Evolutionary conservation across 1,284 basidiomycete species (phyloP), one percentile per base, ranked within the genome.

Genomic region (Ganoderma multipileum): DNA sequence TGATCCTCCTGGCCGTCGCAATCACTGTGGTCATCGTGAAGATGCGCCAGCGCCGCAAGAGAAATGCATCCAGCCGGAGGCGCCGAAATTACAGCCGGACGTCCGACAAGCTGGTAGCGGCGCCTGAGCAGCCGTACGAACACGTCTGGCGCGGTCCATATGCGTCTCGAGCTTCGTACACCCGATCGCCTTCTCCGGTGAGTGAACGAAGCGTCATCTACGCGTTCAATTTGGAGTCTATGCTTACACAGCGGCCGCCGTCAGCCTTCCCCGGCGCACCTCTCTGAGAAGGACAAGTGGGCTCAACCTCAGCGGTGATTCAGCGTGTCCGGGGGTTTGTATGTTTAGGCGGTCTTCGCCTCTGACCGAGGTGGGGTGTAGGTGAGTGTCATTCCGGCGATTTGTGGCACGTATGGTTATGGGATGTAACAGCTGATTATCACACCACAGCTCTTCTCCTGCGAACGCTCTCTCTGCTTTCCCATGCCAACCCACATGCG

Each of bases 141-240:
- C 64, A 61, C 20, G 52, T 50, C n/a, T 68, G 67, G 67, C 61
- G 61, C 50, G 67, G 67, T 18, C 67, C 67, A 41, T 68, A 68
- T 36, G 41, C 54, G 8, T 68, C 67, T 9, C 59, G 63, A 18
- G 41, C 67, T 20, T 68, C 67, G 30, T 62, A 61, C 36, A 69
- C 64, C 5, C 63, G 71, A 9, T 68, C 69, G 14, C 71, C 68
- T 11, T 68, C 71, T n/a, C 71, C 71, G n/a, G 71, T 72, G 52
- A 60, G 71, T 63, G 14, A 11, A 41, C 8, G 16, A 28, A 12
- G 33, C 18, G 28, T 55, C 52, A 7, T 7, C 39, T 2, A 14
- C 2, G 9, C 44, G 3, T 23, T 44, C 33, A 7, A 23, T 23
- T 9, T 4, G 36, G 12, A 6, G 28, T n/a, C 12, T 26, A 30